Evolutionary conservation across 306 rosid genomes (phyloP), one percentile per base, ranked within the genome.

Genomic region (Canavalia ensiformis): DNA sequence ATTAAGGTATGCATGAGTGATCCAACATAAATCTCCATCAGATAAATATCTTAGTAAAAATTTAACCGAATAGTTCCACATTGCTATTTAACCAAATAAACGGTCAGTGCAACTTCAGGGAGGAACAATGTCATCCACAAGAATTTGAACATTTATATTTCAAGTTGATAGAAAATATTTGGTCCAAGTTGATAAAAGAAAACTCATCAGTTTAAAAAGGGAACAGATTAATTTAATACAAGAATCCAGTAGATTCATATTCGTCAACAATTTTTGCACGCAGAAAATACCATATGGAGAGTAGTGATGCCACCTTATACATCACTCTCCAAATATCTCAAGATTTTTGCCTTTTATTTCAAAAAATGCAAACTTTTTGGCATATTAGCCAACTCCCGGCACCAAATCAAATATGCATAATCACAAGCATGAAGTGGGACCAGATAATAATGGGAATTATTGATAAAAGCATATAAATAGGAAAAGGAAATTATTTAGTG

Each of bases 341-440:
- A 56, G 41, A 35, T 45, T 39, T 66, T 66, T 1, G 11, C n/a
- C 54, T 68, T 67, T 29, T 12, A 31, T 45, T 50, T 42, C 50
- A 77, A 49, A 76, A 49, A 76, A 70, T 11, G 78, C 52, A 62
- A 52, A 34, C 42, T 57, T 60, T 29, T 9, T 8, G 72, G 50
- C 57, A 60, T 60, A 78, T 70, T 69, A 51, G 68, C 44, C 68
- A 59, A 60, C 30, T 55, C 60, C 74, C 49, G 47, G 34, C 33
- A n/a, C 68, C 52, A 51, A 5, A 13, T 62, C n/a, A 59, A 76
- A 28, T 41, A 71, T 52, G 79, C 30, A 70, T 60, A 45, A 45
- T 33, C 56, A 83, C 78, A 62, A 62, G 68, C 80, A 78, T 10
- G 52, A 28, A 82, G 52, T n/a, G 52, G 59, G 59, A 71, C 9